These are phyloP conservation scores for Fistulina hepatica DNA, from an alignment of 1,284 basidiomycete species.

Conservation along the genomic window DNA sequence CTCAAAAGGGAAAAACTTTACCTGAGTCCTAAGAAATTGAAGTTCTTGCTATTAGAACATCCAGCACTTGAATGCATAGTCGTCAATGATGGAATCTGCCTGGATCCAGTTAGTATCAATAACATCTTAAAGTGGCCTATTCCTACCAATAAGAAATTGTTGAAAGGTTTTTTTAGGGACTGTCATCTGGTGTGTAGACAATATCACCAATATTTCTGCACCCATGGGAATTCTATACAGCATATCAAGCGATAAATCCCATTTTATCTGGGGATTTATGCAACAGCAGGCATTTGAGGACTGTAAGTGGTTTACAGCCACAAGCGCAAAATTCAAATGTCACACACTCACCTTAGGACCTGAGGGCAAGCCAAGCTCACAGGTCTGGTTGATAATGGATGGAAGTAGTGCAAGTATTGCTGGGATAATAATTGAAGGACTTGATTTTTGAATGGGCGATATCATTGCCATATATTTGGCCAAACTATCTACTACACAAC, in stretches of 20 bases:
- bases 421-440: slow-evolving; percentile 6
- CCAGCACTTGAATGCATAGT: slow-evolving; percentile 24
- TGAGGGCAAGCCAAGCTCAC: background rate
- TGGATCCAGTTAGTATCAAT: slow-evolving; percentile 24
- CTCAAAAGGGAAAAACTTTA: slow-evolving; percentile 14
- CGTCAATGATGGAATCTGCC: slow-evolving; percentile 19
- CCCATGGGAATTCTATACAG: slow-evolving; percentile 16
- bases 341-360: background rate
- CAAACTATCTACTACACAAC: slow-evolving; percentile 22
- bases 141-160: slow-evolving; percentile 6
- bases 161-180: slow-evolving; percentile 15
- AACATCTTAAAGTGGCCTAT: slow-evolving; percentile 20
- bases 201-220: slow-evolving; percentile 9
- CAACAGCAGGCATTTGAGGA: slow-evolving; percentile 19
- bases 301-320: slow-evolving; percentile 8
- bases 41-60: slow-evolving; percentile 17
- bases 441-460: slow-evolving; percentile 9
- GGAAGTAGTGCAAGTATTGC: slow-evolving; percentile 4
- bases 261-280: slow-evolving; percentile 15
- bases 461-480: slow-evolving; percentile 21
- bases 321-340: background rate
- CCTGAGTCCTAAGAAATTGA: slow-evolving; percentile 18
- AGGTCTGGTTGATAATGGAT: slow-evolving; percentile 7
- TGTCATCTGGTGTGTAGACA: slow-evolving; percentile 13
- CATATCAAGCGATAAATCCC: slow-evolving; percentile 9